phyloP scores from a whole-genome alignment of 345 rosid genomes.

The Acer yangbiense region DNA sequence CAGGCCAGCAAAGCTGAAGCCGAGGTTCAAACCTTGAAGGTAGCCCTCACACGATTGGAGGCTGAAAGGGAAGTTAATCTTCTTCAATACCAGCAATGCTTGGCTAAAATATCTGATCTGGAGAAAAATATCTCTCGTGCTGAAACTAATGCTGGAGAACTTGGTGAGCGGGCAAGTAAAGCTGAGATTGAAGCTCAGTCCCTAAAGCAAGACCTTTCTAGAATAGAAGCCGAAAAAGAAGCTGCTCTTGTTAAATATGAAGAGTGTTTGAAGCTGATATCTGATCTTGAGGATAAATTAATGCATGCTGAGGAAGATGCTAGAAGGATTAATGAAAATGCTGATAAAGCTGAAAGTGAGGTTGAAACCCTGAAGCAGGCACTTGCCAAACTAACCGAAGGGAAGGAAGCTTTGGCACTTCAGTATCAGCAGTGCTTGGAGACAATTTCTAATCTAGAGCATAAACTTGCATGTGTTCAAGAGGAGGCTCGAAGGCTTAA shows the following conservation, averaged over 20 bases:
- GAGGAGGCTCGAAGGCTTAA: slow-evolving; percentile 76
- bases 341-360: slow-evolving; percentile 70
- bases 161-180: slow-evolving; percentile 55
- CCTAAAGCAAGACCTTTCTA: slow-evolving; percentile 57
- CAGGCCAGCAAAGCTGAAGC: slow-evolving; percentile 77
- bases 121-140: slow-evolving; percentile 54
- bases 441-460: slow-evolving; percentile 68
- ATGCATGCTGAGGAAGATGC: slow-evolving; percentile 62
- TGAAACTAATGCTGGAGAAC: slow-evolving; percentile 63
- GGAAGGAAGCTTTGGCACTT: slow-evolving; percentile 66
- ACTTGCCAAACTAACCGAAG: slow-evolving; percentile 55
- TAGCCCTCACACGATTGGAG: slow-evolving; percentile 57
- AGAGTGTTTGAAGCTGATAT: slow-evolving; percentile 58
- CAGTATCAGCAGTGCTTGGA: slow-evolving; percentile 78
- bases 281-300: slow-evolving; percentile 62
- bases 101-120: slow-evolving; percentile 63
- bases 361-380: slow-evolving; percentile 67
- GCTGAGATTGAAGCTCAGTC: slow-evolving; percentile 62
- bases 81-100: slow-evolving; percentile 72
- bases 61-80: slow-evolving; percentile 62
- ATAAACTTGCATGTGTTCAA: slow-evolving; percentile 52
- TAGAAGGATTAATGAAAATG: slow-evolving; percentile 46
- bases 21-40: slow-evolving; percentile 72
- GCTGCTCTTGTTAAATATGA: slow-evolving; percentile 54
- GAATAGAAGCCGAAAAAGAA: slow-evolving; percentile 70